Evolutionary conservation across 176 grass and related monocot genomes (phyloP).

Genomic region (Oryza nivara): DNA sequence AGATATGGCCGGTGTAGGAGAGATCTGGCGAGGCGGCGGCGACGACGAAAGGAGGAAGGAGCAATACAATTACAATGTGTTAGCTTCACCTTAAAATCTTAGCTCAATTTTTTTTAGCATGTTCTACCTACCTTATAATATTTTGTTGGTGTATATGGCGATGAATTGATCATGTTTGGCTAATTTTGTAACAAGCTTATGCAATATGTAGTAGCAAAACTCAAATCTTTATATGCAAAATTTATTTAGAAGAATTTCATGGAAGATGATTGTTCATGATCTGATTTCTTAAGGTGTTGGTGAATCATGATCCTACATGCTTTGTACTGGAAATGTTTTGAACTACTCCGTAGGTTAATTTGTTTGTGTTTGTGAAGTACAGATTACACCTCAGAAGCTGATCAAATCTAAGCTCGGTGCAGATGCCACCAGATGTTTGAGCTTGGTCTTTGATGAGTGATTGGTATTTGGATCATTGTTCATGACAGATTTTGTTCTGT

Average conservation of each 20-base stretch:
- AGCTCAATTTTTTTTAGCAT: slow-evolving; percentile 46
- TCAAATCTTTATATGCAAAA: slow-evolving; percentile 46
- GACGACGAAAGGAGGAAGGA: slow-evolving; percentile 30
- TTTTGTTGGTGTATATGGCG: slow-evolving; percentile 60
- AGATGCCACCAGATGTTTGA: not conserved
- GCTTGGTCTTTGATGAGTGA: slow-evolving; percentile 29
- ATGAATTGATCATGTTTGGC: slow-evolving; percentile 43
- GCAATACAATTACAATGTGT: slow-evolving; percentile 50
- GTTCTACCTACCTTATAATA: slow-evolving; percentile 43
- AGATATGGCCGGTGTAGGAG: slow-evolving; percentile 51
- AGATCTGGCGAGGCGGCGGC: slow-evolving; percentile 48
- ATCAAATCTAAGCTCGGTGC: not conserved
- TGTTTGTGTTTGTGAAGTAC: slow-evolving; percentile 27
- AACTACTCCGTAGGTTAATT: not conserved
- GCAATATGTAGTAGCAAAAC: slow-evolving; percentile 45
- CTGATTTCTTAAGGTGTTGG: slow-evolving; percentile 1
- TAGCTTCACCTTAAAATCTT: slow-evolving; percentile 44
- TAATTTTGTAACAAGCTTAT: slow-evolving; percentile 56
- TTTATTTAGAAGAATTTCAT: slow-evolving; percentile 33
- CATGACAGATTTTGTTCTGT: slow-evolving; percentile 36
- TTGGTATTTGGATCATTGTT: slow-evolving; percentile 30
- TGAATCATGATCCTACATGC: slow-evolving; percentile 7
- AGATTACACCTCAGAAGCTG: not conserved
- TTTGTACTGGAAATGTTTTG: not conserved
- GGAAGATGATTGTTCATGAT: slow-evolving; percentile 15